phyloP scores from a whole-genome alignment of 257 asterid species.

The Scutellaria minor region DNA sequence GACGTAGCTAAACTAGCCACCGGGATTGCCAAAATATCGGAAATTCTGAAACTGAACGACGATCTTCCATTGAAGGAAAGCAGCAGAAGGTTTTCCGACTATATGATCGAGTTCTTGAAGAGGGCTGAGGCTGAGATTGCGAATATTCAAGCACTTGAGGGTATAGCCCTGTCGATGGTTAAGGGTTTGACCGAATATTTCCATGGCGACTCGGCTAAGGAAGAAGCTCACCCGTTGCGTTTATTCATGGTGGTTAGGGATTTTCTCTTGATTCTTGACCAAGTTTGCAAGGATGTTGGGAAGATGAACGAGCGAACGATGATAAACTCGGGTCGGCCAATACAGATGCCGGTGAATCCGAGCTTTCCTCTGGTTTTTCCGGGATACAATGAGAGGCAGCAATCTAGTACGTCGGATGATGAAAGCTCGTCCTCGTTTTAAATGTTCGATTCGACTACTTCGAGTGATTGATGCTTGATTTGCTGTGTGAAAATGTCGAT shows the following conservation, averaged over 20 bases:
- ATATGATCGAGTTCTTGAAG: slow-evolving; percentile 57
- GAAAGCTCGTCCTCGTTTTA: slow-evolving; percentile 54
- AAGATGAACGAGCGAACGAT: slow-evolving; percentile 62
- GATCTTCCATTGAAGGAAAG: slow-evolving; percentile 39
- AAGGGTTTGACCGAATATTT: slow-evolving; percentile 73
- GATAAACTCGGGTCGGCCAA: slow-evolving; percentile 56
- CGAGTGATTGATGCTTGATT: background rate
- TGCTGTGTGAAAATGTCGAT: slow-evolving; percentile 21
- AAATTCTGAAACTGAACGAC: slow-evolving; percentile 55
- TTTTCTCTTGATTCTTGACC: slow-evolving; percentile 68
- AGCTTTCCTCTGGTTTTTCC: slow-evolving; percentile 53
- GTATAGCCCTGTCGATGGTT: slow-evolving; percentile 72
- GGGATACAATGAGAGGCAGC: slow-evolving; percentile 45
- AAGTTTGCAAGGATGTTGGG: slow-evolving; percentile 71
- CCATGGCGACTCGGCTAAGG: slow-evolving; percentile 75
- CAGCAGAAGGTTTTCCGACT: slow-evolving; percentile 43
- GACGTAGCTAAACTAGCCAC: slow-evolving; percentile 58
- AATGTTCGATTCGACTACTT: background rate
- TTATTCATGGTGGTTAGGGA: slow-evolving; percentile 76
- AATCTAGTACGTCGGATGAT: slow-evolving; percentile 52
- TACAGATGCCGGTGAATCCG: slow-evolving; percentile 39
- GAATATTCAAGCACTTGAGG: slow-evolving; percentile 61
- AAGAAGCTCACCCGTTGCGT: slow-evolving; percentile 71
- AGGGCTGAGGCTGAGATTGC: slow-evolving; percentile 59
- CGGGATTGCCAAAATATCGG: slow-evolving; percentile 55